These are phyloP conservation scores for Penicillium sp. DNA, from an alignment of 2,329 filamentous ascomycete species.

Conservation along the genomic window DNA sequence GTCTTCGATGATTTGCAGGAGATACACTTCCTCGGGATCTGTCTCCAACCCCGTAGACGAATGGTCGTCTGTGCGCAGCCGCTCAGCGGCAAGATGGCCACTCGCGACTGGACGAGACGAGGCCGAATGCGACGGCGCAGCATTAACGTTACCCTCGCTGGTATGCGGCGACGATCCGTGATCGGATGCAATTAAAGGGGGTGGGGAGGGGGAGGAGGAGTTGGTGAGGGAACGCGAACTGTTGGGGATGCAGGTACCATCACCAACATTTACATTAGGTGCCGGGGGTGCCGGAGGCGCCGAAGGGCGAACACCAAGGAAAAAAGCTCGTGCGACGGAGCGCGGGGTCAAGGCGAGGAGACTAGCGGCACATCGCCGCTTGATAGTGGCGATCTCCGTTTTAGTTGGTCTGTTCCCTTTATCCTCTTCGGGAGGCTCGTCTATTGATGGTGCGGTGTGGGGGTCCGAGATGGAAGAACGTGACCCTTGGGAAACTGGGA, in stretches of 20 bases:
- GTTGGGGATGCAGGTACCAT: conserved; percentile 25
- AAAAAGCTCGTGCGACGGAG: conserved; percentile 45
- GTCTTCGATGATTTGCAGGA: conserved; percentile 58
- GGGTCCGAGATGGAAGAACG: conserved; percentile 2
- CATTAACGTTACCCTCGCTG: background rate
- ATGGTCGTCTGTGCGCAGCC: conserved; percentile 16
- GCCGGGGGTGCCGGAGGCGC: conserved; percentile 9
- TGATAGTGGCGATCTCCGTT: conserved; percentile 40
- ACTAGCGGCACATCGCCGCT: conserved; percentile 43
- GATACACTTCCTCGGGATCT: conserved; percentile 48
- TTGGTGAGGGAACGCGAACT: conserved; percentile 17
- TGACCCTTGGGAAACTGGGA: conserved; percentile 1
- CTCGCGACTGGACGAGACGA: background rate
- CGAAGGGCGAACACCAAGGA: conserved; percentile 38
- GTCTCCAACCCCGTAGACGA: conserved; percentile 15
- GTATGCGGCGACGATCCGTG: conserved; percentile 2
- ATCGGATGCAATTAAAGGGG: background rate
- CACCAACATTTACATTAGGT: too few relatives aligned
- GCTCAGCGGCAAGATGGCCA: conserved; percentile 6
- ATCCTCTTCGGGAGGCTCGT: conserved; percentile 14
- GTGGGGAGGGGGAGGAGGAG: conserved; percentile 21
- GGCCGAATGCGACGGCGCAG: conserved; percentile 6
- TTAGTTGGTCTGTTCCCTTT: conserved; percentile 21
- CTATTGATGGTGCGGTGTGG: conserved; percentile 1
- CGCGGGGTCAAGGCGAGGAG: conserved; percentile 44